Evolutionary conservation across 768 basidiomycete species (phyloP).

Genomic region (Tylopilus balloui): DNA sequence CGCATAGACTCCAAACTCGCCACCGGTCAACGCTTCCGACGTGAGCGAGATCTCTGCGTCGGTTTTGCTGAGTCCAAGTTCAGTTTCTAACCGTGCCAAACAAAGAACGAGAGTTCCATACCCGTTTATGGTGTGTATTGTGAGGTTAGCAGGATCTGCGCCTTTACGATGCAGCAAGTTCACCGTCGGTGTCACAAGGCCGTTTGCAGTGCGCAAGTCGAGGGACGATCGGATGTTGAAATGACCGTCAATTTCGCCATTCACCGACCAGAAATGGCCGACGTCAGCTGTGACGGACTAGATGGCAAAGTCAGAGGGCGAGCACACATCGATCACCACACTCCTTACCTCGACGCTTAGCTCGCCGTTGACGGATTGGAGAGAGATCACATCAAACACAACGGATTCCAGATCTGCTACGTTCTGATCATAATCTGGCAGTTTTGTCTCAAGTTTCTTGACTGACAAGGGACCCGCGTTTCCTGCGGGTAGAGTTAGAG

Average conservation of each 20-base stretch:
- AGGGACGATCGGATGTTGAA: conserved; percentile 38
- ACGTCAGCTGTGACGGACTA: conserved; percentile 33
- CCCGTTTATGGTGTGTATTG: conserved; percentile 41
- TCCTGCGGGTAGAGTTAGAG: conserved; percentile 35
- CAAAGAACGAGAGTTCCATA: conserved; percentile 19
- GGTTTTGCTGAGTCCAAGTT: conserved; percentile 16
- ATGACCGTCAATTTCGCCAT: conserved; percentile 43
- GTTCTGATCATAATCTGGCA: conserved; percentile 37
- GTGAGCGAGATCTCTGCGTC: conserved; percentile 27
- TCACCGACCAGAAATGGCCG: conserved; percentile 36
- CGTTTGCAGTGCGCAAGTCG: conserved; percentile 36
- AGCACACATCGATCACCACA: background rate
- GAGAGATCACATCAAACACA: conserved; percentile 34
- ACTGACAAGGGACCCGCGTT: conserved; percentile 28
- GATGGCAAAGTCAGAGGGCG: background rate
- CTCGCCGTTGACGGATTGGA: conserved; percentile 34
- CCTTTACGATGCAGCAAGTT: conserved; percentile 30
- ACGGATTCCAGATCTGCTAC: conserved; percentile 35
- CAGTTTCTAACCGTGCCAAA: background rate
- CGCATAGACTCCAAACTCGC: conserved; percentile 32
- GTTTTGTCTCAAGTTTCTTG: conserved; percentile 40
- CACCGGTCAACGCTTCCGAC: conserved; percentile 27
- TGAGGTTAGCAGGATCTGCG: conserved; percentile 26
- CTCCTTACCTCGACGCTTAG: conserved; percentile 34
- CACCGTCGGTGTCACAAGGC: conserved; percentile 36